Conservation (phyloP, 179 eudicot genomes). For the Drosera spatulata region DNA sequence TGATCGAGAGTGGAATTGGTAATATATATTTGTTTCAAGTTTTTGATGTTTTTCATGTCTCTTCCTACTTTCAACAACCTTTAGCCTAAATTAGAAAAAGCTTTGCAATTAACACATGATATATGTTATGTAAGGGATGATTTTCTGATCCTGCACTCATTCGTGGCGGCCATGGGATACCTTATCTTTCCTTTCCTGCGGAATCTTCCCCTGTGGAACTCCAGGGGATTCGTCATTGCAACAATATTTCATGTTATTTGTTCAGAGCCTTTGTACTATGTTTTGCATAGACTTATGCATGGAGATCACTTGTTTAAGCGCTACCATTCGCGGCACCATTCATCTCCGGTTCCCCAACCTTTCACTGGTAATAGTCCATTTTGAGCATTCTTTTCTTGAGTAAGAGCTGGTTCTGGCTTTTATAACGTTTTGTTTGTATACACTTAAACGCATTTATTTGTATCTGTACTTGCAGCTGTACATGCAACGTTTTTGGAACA, state of each 20-base stretch:
- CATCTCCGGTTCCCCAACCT: slow-evolving; percentile 58
- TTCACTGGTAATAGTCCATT: slow-evolving; percentile 36
- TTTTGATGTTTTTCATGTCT: too few species aligned
- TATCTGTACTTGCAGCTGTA: slow-evolving; percentile 42
- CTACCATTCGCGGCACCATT: slow-evolving; percentile 76
- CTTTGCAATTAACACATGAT: neutral
- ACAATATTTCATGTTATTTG: slow-evolving; percentile 40
- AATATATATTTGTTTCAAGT: too few species aligned
- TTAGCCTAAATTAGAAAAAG: too few species aligned
- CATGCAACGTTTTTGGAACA: slow-evolving; percentile 81
- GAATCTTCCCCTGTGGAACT: slow-evolving; percentile 7
- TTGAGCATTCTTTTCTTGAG: too few species aligned
- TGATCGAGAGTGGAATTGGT: slow-evolving; percentile 91
- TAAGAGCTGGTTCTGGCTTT: too few species aligned
- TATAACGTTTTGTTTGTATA: too few species aligned
- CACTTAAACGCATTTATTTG: too few species aligned
- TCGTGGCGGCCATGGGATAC: slow-evolving; percentile 27
- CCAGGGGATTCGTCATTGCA: slow-evolving; percentile 34
- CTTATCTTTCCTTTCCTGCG: slow-evolving; percentile 30
- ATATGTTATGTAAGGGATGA: slow-evolving; percentile 42
- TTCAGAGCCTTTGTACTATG: slow-evolving; percentile 79
- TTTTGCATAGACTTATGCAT: slow-evolving; percentile 43
- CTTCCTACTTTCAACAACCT: too few species aligned
- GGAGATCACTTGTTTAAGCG: slow-evolving; percentile 26
- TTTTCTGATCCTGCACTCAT: slow-evolving; percentile 59